A percentile compares a stretch with the other conserved stretches of the same genome.
Evolutionary conservation across 2,329 filamentous ascomycete genomes (phyloP).

Genomic region (Botrytis medusae): DNA sequence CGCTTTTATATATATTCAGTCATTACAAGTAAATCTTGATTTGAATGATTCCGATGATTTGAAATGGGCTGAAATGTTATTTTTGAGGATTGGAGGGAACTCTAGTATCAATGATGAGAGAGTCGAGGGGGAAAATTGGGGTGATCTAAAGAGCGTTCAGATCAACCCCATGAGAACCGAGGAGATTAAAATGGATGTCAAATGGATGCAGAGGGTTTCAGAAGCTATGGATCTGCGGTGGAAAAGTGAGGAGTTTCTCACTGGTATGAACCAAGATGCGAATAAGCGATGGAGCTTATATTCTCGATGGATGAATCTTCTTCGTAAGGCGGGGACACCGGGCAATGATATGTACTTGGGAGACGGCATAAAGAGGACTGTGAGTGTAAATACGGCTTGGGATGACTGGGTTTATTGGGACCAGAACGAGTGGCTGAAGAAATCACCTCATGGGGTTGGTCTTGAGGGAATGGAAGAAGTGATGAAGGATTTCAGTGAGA

Average conservation of each 20-base stretch:
- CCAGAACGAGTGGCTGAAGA: neutral
- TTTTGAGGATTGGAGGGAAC: constrained; percentile 1
- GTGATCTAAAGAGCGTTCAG: neutral
- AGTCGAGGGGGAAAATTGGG: neutral
- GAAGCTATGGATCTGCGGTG: constrained; percentile 15
- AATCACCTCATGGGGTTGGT: neutral
- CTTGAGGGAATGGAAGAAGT: constrained; percentile 1
- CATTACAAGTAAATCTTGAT: constrained; percentile 17
- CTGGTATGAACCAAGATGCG: neutral
- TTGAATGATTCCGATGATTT: constrained; percentile 13
- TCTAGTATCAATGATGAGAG: neutral
- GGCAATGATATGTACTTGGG: constrained; percentile 7
- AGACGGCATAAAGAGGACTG: neutral
- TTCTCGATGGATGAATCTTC: constrained; percentile 8
- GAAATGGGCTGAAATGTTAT: constrained; percentile 11
- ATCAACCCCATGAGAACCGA: constrained; percentile 18
- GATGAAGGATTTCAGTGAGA: constrained; percentile 15
- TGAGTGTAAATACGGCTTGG: constrained; percentile 17
- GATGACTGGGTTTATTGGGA: constrained; percentile 8
- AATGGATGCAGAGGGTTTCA: constrained; percentile 18
- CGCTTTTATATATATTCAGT: neutral
- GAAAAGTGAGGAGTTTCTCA: neutral
- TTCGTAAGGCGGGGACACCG: neutral
- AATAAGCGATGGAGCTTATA: constrained; percentile 7
- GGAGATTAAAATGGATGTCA: constrained; percentile 15